Evolutionary conservation across 257 asterid genomes (phyloP), one percentile per base, ranked within the genome.

Genomic region (Cinchona pubescens): DNA sequence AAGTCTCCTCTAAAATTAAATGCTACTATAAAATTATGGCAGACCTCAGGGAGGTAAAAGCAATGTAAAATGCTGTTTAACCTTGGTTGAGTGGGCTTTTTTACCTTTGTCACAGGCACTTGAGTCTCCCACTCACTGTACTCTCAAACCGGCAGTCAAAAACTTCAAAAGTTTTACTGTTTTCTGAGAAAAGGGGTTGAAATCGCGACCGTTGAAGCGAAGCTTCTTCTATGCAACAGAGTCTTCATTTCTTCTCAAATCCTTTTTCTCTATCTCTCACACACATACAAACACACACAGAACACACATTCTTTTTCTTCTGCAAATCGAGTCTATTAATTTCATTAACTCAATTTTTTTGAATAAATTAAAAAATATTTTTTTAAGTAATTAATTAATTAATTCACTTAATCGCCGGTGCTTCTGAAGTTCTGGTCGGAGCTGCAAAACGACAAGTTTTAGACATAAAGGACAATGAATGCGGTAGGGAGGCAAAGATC

Each of bases 401-500:
- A 3, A 19, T 45, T 48, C n/a, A 21, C n/a, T 43, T 43, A 43
- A 29, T 65, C 13, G 59, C 55, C 60, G 70, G 72, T 46, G 69
- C 63, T 29, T 63, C 32, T n/a, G 72, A 55, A 49, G 79, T 55
- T 79, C 73, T 63, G 78, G 64, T 74, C 63, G 55, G 75, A 27
- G 79, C 75, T 34, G 66, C 55, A 45, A 38, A 29, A 72, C 45
- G 42, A 72, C 30, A 21, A 6, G 35, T 63, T n/a, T 61, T 29
- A 23, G 37, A n/a, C 67, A 55, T 76, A 79, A 76, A 81, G 79
- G 69, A 77, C 81, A 35, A 93, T 92, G 98, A 92, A 91, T 86
- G 96, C 96, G 35, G 85, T 89, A 60, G 97, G 98, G 46, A 82
- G 94, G 81, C 99, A 92, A 79, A 95, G 87, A 88, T 88, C 97